These are phyloP conservation scores for Apiospora hydei DNA, from an alignment of 2,329 filamentous ascomycete species.

Conservation along the genomic window DNA sequence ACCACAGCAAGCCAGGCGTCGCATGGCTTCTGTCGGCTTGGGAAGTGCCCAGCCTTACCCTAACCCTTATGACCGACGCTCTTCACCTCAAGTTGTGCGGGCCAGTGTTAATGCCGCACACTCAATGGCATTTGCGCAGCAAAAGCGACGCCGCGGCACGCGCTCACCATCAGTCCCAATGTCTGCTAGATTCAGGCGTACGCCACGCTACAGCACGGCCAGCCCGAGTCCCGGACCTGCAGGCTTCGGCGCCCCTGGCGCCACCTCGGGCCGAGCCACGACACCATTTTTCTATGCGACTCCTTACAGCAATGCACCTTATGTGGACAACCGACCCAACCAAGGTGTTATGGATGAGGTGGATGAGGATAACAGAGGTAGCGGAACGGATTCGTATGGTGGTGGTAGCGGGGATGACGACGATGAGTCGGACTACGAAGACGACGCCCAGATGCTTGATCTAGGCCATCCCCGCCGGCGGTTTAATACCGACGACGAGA, in stretches of 20 bases:
- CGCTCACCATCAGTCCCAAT: slow-evolving; percentile 62
- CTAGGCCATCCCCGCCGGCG: slow-evolving; percentile 35
- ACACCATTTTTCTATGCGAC: slow-evolving; percentile 77
- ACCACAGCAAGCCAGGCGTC: slow-evolving; percentile 51
- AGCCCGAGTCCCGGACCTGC: slow-evolving; percentile 53
- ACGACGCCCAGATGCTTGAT: slow-evolving; percentile 40
- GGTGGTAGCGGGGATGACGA: slow-evolving; percentile 42
- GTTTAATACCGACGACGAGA: slow-evolving; percentile 30
- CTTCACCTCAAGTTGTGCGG: slow-evolving; percentile 46
- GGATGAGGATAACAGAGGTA: slow-evolving; percentile 42
- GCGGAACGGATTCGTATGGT: slow-evolving; percentile 44
- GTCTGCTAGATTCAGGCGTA: slow-evolving; percentile 46
- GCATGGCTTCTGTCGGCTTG: slow-evolving; percentile 52
- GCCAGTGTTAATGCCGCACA: slow-evolving; percentile 39
- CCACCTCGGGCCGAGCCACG: slow-evolving; percentile 35
- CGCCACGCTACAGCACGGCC: slow-evolving; percentile 61
- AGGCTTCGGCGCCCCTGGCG: slow-evolving; percentile 43
- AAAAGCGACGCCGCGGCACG: slow-evolving; percentile 59
- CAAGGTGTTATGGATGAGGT: slow-evolving; percentile 41
- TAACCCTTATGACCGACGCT: slow-evolving; percentile 45
- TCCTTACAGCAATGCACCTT: slow-evolving; percentile 70
- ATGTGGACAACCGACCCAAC: slow-evolving; percentile 47
- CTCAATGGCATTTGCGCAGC: slow-evolving; percentile 37
- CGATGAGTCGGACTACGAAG: slow-evolving; percentile 36
- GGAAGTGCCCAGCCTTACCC: slow-evolving; percentile 33